A percentile compares a stretch with the other conserved stretches of the same genome.
Conservation (phyloP, 176 grass and related monocot species). For the Aegilops speltoides region DNA sequence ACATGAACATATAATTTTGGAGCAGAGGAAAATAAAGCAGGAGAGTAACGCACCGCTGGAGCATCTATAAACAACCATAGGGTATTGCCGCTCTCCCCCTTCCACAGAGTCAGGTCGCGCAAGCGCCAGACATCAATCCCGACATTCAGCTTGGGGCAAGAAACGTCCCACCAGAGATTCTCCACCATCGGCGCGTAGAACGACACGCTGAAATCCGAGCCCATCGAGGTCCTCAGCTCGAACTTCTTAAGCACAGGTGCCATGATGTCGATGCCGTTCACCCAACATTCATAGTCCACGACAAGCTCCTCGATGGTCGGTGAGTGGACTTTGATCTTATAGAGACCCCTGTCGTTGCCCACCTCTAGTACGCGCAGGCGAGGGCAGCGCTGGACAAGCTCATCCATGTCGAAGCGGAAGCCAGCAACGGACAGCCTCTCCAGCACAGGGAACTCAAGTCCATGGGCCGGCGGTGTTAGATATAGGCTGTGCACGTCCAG, state of each 20-base stretch:
- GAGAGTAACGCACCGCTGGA: background rate
- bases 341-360: background rate
- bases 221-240: background rate
- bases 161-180: background rate
- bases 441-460: background rate
- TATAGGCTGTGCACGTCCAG: background rate
- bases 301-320: background rate
- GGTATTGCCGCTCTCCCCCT: background rate
- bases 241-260: background rate
- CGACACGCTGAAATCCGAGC: background rate
- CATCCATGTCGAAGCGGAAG: background rate
- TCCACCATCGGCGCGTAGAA: background rate
- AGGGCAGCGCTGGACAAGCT: background rate
- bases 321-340: background rate
- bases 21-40: background rate
- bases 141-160: background rate
- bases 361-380: background rate
- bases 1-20: too few species aligned
- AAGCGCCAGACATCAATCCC: background rate
- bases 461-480: background rate
- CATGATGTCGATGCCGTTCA: background rate
- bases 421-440: background rate
- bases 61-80: background rate
- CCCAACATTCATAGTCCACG: fast-evolving
- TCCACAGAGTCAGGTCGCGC: background rate